Percentiles rank a stretch among this genome's conserved stretches.
phyloP scores from a whole-genome alignment of 2,329 filamentous ascomycete genomes.

The Fusarium tjaetaba region DNA sequence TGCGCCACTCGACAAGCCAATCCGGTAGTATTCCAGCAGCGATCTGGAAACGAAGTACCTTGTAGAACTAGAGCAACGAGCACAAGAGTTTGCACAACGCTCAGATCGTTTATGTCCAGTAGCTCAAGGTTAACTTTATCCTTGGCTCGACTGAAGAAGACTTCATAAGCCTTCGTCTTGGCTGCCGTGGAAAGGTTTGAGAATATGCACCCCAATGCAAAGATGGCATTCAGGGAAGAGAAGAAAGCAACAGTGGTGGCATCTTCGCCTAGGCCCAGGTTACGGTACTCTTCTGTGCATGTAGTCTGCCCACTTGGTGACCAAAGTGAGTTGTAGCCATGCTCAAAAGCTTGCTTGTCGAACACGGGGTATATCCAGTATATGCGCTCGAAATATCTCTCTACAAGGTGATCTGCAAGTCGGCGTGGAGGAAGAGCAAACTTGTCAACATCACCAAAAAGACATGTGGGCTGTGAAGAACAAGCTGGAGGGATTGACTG shows the following conservation, averaged over 20 bases:
- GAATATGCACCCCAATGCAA: neutral
- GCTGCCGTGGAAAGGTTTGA: neutral
- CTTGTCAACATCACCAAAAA: neutral
- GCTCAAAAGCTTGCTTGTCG: neutral
- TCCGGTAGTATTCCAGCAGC: neutral
- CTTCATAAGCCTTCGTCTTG: neutral
- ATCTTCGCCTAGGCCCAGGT: neutral
- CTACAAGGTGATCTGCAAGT: neutral
- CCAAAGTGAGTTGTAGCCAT: neutral
- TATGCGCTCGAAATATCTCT: neutral
- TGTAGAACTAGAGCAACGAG: neutral
- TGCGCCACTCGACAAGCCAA: neutral
- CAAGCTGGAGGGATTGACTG: fast-evolving
- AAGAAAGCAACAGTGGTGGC: neutral
- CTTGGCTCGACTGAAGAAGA: neutral
- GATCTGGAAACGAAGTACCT: neutral
- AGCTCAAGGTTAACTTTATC: neutral
- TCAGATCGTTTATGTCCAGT: neutral
- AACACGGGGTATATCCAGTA: neutral
- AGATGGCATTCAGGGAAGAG: neutral
- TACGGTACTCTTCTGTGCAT: neutral
- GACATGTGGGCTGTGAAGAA: fast-evolving
- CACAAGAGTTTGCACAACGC: neutral
- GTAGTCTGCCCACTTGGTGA: neutral
- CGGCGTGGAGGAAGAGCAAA: neutral